Base-by-base conservation (phyloP, 768 basidiomycete species). In the Amanita jacksonii region DNA sequence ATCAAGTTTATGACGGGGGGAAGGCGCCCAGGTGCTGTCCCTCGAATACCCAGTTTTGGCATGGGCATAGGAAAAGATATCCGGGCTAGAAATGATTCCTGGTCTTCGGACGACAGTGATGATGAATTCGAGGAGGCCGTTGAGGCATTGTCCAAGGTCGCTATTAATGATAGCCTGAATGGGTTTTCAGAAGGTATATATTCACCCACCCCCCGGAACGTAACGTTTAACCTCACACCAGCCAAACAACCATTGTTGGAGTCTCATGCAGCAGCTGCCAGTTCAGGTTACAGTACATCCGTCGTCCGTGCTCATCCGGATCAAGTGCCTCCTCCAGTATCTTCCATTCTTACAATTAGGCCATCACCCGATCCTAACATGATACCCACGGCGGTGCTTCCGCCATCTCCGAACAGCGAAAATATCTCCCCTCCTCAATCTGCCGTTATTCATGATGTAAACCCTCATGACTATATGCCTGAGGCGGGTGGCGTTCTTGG, bases 11-110 rank as follows among this genome's bases (percentile, higher is more conserved):
- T 93, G 68, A 76, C 79, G 1, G 76, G 77, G 8, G 68, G 70
- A 3, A 82, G 76, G 59, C 71, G 81, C 13, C 74, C 78, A 6
- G 62, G 62, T 9, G 61, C 64, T 3, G 76, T 67, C 1, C 85
- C 81, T n/a, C 70, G 89, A 12, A 92, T 92, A 48, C 88, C 88
- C 1, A 91, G 86, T 62, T 92, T 92, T 56, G 85, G 85, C 0
- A 65, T 78, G 63, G 85, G 79, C 15, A 64, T 84, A 12, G 81
- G 74, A 3, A 75, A 75, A 54, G 72, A 77, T 34, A 76, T 84
- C 39, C 63, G 74, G 36, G 18, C 15, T 10, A 44, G 34, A 24
- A 25, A n/a, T 7, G 59, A 58, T 19, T 57, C 57, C 18, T 58
- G 62, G 5, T 65, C 67, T 25, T 65, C 68, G 5, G 77, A 79